Base-by-base conservation (phyloP, 2,329 filamentous ascomycete genomes). In the Endocalyx cinctus region DNA sequence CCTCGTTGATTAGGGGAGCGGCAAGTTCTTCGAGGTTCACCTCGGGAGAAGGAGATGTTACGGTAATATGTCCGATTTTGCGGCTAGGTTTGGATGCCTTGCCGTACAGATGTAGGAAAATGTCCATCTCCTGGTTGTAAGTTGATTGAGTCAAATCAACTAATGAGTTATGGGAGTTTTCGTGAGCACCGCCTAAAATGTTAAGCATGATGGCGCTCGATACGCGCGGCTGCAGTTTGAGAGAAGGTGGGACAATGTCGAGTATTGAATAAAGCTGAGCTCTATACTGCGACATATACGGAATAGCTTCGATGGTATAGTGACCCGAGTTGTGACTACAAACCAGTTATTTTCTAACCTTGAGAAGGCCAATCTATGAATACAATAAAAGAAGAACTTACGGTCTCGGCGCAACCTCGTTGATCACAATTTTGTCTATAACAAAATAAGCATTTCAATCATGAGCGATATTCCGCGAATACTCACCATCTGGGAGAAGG, bases 321-420 rank as follows among this genome's bases (percentile, higher is more conserved):
- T 97, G 92, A 1, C 92, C 92, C 0, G 87, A 94, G 66, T 96
- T 96, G 64, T 96, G 89, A n/a, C n/a, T n/a, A n/a, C n/a, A n/a
- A n/a, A n/a, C n/a, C n/a, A n/a, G n/a, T n/a, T n/a, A n/a, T n/a
- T n/a, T n/a, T n/a, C n/a, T n/a, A n/a, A n/a, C n/a, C n/a, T n/a
- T n/a, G n/a, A n/a, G n/a, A n/a, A n/a, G n/a, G n/a, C n/a, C n/a
- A n/a, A n/a, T n/a, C n/a, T n/a, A n/a, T n/a, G n/a, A n/a, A n/a
- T n/a, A n/a, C n/a, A n/a, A n/a, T n/a, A n/a, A n/a, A n/a, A n/a
- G n/a, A n/a, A n/a, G n/a, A n/a, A n/a, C n/a, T n/a, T n/a, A n/a
- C 10, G 52, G 52, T 8, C 54, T 41, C 27, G 54, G 54, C 12
- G 54, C 54, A 20, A 55, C 48, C 62, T 95, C 88, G 59, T 94